A percentile compares a stretch with the other conserved stretches of the same genome.
Evolutionary conservation across 768 basidiomycete genomes (phyloP).

Genomic region (Amanita phalloides): DNA sequence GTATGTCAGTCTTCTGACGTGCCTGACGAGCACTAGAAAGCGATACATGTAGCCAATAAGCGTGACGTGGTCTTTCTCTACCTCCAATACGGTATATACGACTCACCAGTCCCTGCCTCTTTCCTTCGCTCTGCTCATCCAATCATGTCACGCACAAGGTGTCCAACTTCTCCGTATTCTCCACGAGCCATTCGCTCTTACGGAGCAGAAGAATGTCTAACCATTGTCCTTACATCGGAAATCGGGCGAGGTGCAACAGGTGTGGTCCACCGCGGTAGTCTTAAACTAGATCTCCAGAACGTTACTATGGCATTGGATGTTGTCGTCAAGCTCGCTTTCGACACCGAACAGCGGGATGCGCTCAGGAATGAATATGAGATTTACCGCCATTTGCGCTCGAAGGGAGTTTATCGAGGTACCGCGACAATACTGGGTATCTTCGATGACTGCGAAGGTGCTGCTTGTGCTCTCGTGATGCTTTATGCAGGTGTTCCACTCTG

Average conservation of each 20-base stretch:
- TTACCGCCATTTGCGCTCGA: slow-evolving; percentile 9
- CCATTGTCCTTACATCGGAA: slow-evolving; percentile 11
- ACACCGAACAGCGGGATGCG: no score
- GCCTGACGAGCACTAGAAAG: slow-evolving; percentile 5
- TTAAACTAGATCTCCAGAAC: no score
- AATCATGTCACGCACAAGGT: slow-evolving; percentile 1
- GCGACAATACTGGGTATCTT: slow-evolving; percentile 9
- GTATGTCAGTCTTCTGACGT: not conserved
- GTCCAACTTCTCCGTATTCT: slow-evolving; percentile 4
- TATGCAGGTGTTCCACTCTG: slow-evolving; percentile 7
- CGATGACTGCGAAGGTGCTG: slow-evolving; percentile 9
- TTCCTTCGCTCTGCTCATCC: slow-evolving; percentile 7
- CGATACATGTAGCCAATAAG: not conserved
- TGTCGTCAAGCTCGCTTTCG: no score
- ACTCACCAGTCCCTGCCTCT: slow-evolving; percentile 6
- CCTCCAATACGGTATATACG: slow-evolving; percentile 6
- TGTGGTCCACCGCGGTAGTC: no score
- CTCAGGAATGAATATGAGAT: not conserved
- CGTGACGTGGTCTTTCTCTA: slow-evolving; percentile 6
- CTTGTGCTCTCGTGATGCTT: slow-evolving; percentile 9
- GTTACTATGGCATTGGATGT: no score
- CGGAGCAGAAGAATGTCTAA: slow-evolving; percentile 9
- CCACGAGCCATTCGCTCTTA: slow-evolving; percentile 8
- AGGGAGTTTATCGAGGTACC: slow-evolving; percentile 9
- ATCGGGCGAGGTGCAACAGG: slow-evolving; percentile 10